Conservation (phyloP, 768 basidiomycete species). For the Xerocomellus intermedius region DNA sequence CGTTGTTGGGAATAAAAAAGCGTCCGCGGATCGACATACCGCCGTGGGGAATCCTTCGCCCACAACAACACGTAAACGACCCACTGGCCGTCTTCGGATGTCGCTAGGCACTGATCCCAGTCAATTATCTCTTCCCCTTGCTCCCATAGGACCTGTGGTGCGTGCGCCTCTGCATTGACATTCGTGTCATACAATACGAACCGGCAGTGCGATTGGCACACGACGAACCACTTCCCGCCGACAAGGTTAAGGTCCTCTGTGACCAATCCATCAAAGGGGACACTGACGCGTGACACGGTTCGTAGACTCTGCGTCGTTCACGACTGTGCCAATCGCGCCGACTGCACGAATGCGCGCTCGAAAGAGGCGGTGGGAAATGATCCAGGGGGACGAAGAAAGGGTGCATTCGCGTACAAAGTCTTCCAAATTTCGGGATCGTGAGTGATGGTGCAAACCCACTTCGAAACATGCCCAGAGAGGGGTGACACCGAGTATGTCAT, state of each 20-base stretch:
- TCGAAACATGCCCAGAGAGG: too few relatives aligned
- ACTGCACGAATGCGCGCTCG: not conserved
- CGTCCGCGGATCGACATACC: not conserved
- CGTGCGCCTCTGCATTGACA: not conserved
- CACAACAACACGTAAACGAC: not conserved
- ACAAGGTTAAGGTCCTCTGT: not conserved
- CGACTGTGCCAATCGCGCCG: not conserved
- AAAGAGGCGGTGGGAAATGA: not conserved
- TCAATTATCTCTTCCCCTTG: not conserved
- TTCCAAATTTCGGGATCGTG: not conserved
- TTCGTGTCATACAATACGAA: slow-evolving; percentile 1
- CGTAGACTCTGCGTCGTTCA: not conserved
- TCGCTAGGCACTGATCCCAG: not conserved
- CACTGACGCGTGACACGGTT: not conserved
- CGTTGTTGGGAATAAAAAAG: not conserved
- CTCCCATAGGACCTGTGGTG: not conserved
- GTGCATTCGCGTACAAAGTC: not conserved
- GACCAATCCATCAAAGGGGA: not conserved
- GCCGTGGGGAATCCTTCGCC: too few relatives aligned
- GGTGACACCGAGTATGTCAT: too few relatives aligned
- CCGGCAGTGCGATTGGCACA: not conserved
- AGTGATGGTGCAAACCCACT: too few relatives aligned
- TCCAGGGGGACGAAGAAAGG: not conserved
- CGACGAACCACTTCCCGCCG: slow-evolving; percentile 1
- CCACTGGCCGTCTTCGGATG: not conserved